These are phyloP conservation scores for Solanum chmielewskii DNA, from an alignment of 257 asterid species.

Conservation along the genomic window DNA sequence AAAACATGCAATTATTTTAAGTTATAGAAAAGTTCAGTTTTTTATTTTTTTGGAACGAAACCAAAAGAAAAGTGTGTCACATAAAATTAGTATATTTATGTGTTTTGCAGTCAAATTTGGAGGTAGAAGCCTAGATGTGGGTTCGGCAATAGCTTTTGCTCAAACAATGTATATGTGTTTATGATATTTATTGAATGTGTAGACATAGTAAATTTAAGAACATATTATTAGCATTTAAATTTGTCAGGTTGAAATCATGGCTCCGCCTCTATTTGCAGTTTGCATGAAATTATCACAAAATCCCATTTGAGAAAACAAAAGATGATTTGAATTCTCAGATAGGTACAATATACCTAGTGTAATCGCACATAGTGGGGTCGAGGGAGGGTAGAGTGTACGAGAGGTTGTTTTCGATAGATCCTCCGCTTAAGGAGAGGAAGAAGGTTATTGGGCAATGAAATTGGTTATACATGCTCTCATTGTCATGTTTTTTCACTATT, in stretches of 20 bases:
- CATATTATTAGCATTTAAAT: not conserved
- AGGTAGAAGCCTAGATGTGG: not conserved
- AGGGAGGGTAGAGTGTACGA: not conserved
- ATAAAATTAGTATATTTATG: not conserved
- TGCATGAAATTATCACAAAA: not conserved
- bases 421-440: not conserved
- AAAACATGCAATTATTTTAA: not conserved
- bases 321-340: not conserved
- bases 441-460: not conserved
- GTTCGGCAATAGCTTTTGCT: not conserved
- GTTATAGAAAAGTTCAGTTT: not conserved
- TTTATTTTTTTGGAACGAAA: not conserved
- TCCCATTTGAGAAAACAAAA: not conserved
- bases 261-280: not conserved
- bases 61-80: not conserved
- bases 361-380: not conserved
- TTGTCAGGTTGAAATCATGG: not conserved
- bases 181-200: not conserved
- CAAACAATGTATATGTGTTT: not conserved
- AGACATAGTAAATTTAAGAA: not conserved
- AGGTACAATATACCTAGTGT: not conserved
- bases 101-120: not conserved
- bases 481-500: not conserved
- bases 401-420: not conserved
- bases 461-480: not conserved